phyloP scores from a whole-genome alignment of 2,329 filamentous ascomycete species.

The Aureobasidium sp. region DNA sequence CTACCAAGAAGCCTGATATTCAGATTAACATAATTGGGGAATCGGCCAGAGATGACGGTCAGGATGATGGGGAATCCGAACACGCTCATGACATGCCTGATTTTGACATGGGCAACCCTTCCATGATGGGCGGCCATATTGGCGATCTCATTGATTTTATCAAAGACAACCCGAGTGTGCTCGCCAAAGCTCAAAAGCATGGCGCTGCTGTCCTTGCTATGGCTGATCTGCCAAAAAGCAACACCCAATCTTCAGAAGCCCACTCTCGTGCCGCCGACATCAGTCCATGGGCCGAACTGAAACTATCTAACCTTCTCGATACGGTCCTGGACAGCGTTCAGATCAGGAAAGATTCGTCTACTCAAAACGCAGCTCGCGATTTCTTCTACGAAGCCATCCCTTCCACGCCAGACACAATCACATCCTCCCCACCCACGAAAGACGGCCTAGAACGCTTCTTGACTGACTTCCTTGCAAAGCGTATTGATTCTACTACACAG shows the following conservation, averaged over 20 bases:
- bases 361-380: background rate
- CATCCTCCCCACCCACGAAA: background rate
- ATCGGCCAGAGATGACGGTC: background rate
- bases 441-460: background rate
- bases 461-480: constrained; percentile 8
- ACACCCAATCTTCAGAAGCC: background rate
- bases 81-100: background rate
- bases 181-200: background rate
- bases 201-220: background rate
- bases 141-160: background rate
- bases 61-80: background rate
- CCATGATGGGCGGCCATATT: background rate
- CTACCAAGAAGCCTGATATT: background rate
- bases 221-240: background rate
- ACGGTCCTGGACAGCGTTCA: constrained; percentile 23
- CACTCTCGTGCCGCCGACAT: background rate
- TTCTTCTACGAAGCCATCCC: background rate
- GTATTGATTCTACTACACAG: constrained; percentile 7
- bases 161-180: background rate
- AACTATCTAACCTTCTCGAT: constrained; percentile 22
- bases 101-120: background rate
- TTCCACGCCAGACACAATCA: background rate
- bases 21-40: background rate
- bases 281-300: constrained; percentile 21
- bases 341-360: constrained; percentile 14